phyloP scores from a whole-genome alignment of 495 filamentous ascomycete genomes.

The Tuber calosporum region DNA sequence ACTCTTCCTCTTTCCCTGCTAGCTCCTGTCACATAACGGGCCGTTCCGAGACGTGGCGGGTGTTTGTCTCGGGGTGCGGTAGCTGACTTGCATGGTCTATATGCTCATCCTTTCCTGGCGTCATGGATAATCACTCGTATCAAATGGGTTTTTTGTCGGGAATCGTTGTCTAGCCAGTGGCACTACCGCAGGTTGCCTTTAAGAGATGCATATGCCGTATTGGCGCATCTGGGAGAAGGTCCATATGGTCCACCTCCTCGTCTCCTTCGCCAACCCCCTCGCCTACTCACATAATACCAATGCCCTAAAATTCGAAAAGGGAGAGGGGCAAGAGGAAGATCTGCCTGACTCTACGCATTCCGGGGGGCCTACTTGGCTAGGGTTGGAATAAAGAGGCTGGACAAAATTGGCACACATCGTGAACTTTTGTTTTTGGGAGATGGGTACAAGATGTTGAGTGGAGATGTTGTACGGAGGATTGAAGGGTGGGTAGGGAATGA shows the following conservation, averaged over 20 bases:
- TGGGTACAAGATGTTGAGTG: constrained; percentile 69
- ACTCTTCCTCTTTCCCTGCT: not conserved
- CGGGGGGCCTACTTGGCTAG: constrained; percentile 66
- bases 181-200: no score
- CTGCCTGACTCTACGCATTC: constrained; percentile 59
- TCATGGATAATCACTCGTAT: not conserved
- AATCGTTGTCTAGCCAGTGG: not conserved
- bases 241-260: not conserved
- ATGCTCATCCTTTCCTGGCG: not conserved
- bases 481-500: constrained; percentile 62
- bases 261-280: constrained; percentile 4
- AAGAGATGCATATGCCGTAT: no score
- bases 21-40: not conserved
- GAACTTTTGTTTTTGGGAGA: constrained; percentile 65
- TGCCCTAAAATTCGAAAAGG: constrained; percentile 32
- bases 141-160: not conserved
- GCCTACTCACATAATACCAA: not conserved
- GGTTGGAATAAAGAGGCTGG: constrained; percentile 71
- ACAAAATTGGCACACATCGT: constrained; percentile 79
- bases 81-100: not conserved
- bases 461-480: constrained; percentile 62
- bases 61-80: fast-evolving
- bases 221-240: no score
- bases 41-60: not conserved
- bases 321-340: constrained; percentile 60